A percentile compares a stretch with the other conserved stretches of the same genome.
Conservation (phyloP, 805 yeast species). For the Grigorovia jiainica region DNA sequence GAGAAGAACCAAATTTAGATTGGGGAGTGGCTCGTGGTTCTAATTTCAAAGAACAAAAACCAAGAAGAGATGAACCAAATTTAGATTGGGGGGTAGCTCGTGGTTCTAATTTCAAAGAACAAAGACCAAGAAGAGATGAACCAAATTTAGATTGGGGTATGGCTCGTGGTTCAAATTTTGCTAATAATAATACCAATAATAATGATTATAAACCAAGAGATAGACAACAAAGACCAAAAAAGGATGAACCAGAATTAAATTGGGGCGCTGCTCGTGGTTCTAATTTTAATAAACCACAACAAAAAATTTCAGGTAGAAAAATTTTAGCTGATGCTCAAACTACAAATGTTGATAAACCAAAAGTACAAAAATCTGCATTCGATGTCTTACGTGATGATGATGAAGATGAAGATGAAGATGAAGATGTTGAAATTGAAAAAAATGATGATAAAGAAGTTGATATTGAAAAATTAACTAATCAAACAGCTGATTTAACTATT, state of each 20-base stretch:
- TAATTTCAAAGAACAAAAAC: constrained; percentile 26
- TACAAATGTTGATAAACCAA: constrained; percentile 26
- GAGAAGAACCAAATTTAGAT: constrained; percentile 32
- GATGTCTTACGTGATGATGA: constrained; percentile 46
- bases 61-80: constrained; percentile 32
- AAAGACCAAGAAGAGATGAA: constrained; percentile 28
- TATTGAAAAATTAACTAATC: constrained; percentile 27
- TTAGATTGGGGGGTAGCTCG: constrained; percentile 40
- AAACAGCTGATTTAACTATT: constrained; percentile 34
- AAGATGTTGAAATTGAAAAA: constrained; percentile 9
- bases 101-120: constrained; percentile 31
- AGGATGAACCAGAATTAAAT: constrained; percentile 30
- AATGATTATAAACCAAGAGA: constrained; percentile 13
- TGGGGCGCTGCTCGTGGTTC: constrained; percentile 30
- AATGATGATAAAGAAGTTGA: constrained; percentile 2
- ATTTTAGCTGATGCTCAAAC: constrained; percentile 14
- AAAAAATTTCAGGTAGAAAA: constrained; percentile 9
- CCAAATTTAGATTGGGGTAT: constrained; percentile 41
- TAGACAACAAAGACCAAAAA: constrained; percentile 18
- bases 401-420: constrained; percentile 27
- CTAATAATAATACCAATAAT: constrained; percentile 24
- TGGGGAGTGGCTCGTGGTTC: constrained; percentile 44
- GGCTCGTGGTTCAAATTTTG: constrained; percentile 39
- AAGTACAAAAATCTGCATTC: constrained; percentile 37
- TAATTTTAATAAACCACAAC: constrained; percentile 31